Base-by-base conservation (phyloP, 2,329 filamentous ascomycete genomes). In the Diaporthe sp. region DNA sequence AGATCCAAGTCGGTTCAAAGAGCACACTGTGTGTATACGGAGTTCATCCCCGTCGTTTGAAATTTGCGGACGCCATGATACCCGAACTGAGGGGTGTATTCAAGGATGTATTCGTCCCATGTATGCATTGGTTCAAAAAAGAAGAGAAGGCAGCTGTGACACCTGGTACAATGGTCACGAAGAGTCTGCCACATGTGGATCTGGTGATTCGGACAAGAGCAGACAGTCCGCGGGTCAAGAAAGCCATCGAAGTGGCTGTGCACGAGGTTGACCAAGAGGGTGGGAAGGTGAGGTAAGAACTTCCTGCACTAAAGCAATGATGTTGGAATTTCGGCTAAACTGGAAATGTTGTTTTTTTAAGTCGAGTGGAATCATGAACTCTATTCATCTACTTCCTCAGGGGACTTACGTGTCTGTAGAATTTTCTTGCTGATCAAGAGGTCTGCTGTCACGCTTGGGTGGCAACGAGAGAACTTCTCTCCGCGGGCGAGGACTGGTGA, bases 101-200 rank as follows among this genome's bases (percentile, higher is more conserved):
- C 54, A 57, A 57, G 40, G 67, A 70, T 8, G 52, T 70, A 3
- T 70, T 70, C 19, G 25, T 58, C 12, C 67, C 67, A 25, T 70
- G 25, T 52, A 58, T 42, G 67, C 9, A 3, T 12, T 35, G 67
- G 52, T 45, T 45, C 8, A 19, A 30, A 25, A 45, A 7, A 8
- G 25, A 45, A 2, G 52, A 40, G 30, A 40, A 19, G n/a, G 12
- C 3, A 10, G 4, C 2, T 30, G 12, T 15, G 22, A 9, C 13
- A 12, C 13, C 40, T 7, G 3, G 3, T 10, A 19, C 1, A 19
- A 38, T 3, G 8, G 8, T 4, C 6, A 6, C n/a, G 15, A 45
- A 13, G n/a, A 42, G 4, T 45, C n/a, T 22, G 17, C 15, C 13
- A 13, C 4, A 13, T 30, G 25, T 42, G 13, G 7, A 42, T 30